Evolutionary conservation across 257 asterid species (phyloP).

Genomic region (Solanum lignicaule): DNA sequence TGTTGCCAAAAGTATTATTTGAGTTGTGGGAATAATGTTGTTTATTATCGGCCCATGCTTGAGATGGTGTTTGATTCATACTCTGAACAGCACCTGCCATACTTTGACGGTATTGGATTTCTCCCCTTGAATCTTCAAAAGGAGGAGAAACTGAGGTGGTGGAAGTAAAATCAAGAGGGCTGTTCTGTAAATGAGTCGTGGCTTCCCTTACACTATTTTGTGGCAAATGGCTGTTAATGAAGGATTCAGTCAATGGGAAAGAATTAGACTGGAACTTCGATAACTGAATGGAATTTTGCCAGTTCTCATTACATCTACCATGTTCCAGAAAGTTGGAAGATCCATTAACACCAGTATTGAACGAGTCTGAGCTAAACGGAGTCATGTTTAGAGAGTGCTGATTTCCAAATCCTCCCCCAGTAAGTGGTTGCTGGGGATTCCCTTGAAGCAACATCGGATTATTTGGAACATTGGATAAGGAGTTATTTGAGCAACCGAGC

Average conservation of each 20-base stretch:
- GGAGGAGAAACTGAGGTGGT: slow-evolving; percentile 22
- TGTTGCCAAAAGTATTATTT: slow-evolving; percentile 14
- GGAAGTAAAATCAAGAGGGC: slow-evolving; percentile 29
- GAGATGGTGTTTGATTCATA: slow-evolving; percentile 25
- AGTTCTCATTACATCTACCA: slow-evolving; percentile 30
- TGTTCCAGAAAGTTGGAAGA: slow-evolving; percentile 43
- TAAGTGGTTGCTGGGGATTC: slow-evolving; percentile 29
- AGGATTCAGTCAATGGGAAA: slow-evolving; percentile 31
- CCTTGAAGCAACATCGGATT: slow-evolving; percentile 33
- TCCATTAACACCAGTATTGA: slow-evolving; percentile 20
- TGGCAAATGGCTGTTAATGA: slow-evolving; percentile 30
- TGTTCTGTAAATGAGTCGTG: slow-evolving; percentile 26
- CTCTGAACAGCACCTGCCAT: slow-evolving; percentile 27
- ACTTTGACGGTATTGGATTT: slow-evolving; percentile 29
- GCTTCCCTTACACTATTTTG: slow-evolving; percentile 25
- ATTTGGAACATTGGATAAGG: slow-evolving; percentile 20
- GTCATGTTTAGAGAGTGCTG: slow-evolving; percentile 29
- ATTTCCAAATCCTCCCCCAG: slow-evolving; percentile 35
- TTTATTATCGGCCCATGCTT: slow-evolving; percentile 34
- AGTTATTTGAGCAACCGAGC: slow-evolving; percentile 17
- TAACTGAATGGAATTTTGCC: slow-evolving; percentile 34
- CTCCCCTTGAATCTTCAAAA: slow-evolving; percentile 42
- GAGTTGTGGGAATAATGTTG: slow-evolving; percentile 24
- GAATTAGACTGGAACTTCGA: slow-evolving; percentile 32
- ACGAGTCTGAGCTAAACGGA: slow-evolving; percentile 38